Conservation (phyloP, 208 protist genomes). For the Trypanosoma vivax region DNA sequence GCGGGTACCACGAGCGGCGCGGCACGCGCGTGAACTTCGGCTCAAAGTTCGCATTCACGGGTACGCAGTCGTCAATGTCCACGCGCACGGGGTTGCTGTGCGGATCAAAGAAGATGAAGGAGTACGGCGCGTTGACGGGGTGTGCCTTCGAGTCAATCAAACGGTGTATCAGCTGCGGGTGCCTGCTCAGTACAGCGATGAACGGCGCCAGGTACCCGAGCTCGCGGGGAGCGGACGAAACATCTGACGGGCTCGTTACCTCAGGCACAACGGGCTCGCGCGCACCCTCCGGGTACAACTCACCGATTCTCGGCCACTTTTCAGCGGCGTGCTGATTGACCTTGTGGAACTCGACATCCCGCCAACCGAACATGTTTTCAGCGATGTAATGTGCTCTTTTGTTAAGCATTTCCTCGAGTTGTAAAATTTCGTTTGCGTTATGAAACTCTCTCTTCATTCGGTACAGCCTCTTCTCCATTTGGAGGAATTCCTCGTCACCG, state of each 20-base stretch:
- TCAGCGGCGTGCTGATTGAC: slow-evolving; percentile 59
- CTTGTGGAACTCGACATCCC: slow-evolving; percentile 76
- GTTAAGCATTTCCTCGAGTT: slow-evolving; percentile 56
- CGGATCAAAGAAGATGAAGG: slow-evolving; percentile 80
- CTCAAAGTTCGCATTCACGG: slow-evolving; percentile 32
- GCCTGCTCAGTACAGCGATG: slow-evolving; percentile 53
- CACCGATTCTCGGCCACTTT: slow-evolving; percentile 67
- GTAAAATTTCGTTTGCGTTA: slow-evolving; percentile 21
- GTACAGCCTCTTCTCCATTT: slow-evolving; percentile 69
- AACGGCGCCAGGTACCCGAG: slow-evolving; percentile 72
- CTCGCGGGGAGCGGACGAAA: slow-evolving; percentile 37
- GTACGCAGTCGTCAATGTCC: slow-evolving; percentile 80
- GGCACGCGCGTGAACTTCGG: slow-evolving; percentile 64
- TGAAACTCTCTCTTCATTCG: slow-evolving; percentile 29
- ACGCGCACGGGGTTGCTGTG: slow-evolving; percentile 76
- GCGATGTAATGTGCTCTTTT: slow-evolving; percentile 53
- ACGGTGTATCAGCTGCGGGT: slow-evolving; percentile 62
- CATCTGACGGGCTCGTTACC: slow-evolving; percentile 17
- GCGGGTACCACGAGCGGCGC: slow-evolving; percentile 55
- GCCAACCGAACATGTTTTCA: slow-evolving; percentile 61
- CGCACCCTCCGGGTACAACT: slow-evolving; percentile 68
- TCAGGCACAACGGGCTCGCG: slow-evolving; percentile 30
- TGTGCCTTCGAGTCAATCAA: slow-evolving; percentile 52
- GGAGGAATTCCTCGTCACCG: slow-evolving; percentile 53
- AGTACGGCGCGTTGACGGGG: slow-evolving; percentile 69